Percentiles rank a stretch among this genome's conserved stretches.
Evolutionary conservation across 2,329 filamentous ascomycete species (phyloP).

Genomic region (Clarireedia monteithiana): DNA sequence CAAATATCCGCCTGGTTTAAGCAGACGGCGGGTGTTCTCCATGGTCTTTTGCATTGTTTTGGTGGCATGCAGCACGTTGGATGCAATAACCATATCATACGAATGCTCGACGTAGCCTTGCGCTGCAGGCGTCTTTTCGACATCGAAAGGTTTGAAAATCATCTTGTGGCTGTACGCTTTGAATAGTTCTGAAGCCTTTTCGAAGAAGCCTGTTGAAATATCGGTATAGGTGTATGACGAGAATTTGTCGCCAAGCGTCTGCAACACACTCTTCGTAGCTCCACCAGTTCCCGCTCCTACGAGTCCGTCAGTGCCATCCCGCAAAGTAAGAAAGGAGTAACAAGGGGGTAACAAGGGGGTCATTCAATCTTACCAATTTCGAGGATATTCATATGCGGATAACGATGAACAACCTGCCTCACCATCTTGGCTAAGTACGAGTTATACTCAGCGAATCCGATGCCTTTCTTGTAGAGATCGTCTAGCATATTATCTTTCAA

Average conservation of each 20-base stretch:
- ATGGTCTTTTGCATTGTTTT: constrained; percentile 21
- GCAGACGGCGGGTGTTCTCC: constrained; percentile 29
- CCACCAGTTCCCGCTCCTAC: constrained; percentile 26
- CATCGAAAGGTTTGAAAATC: constrained; percentile 28
- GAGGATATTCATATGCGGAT: neutral
- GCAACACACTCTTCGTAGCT: constrained; percentile 14
- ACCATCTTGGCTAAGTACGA: constrained; percentile 4
- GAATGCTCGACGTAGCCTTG: constrained; percentile 29
- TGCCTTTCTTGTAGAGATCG: constrained; percentile 14
- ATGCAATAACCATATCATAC: constrained; percentile 35
- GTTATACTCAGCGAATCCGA: constrained; percentile 5
- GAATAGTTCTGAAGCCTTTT: neutral
- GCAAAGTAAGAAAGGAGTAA: too few species aligned
- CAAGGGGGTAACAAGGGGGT: neutral
- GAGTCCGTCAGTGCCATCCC: too few species aligned
- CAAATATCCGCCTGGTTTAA: constrained; percentile 39
- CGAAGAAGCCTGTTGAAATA: constrained; percentile 1
- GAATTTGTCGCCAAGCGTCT: neutral
- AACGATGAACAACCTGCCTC: neutral
- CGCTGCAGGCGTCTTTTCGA: constrained; percentile 19
- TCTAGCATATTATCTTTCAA: constrained; percentile 15
- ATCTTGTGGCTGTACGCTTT: too few species aligned
- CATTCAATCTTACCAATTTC: neutral
- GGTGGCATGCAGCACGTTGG: constrained; percentile 35
- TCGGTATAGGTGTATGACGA: constrained; percentile 3